Evolutionary conservation across 2,329 filamentous ascomycete genomes (phyloP), one percentile per base, ranked within the genome.

Genomic region (Colletotrichum karsti): DNA sequence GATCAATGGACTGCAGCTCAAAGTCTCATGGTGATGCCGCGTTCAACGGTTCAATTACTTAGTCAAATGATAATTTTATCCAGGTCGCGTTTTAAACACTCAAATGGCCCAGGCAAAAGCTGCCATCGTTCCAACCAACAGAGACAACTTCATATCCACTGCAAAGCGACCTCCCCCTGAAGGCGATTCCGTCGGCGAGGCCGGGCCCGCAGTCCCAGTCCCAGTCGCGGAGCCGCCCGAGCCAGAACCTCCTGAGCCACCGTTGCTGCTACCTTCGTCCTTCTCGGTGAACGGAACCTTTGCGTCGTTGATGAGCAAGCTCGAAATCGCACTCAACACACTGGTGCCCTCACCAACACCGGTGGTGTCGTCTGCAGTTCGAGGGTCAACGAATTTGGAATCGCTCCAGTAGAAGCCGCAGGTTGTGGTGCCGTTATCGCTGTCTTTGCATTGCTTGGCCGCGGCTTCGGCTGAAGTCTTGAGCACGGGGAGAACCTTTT

Each of bases 391-490:
- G 22, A 53, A 59, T 2, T 70, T 72, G 0, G 72, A 77, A 5
- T 74, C 67, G 44, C 80, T 81, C 85, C 85, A 87, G 62, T 77
- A 77, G 20, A 84, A 81, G 8, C 86, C 86, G 68, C 86, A 86
- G 46, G 81, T 78, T 61, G 82, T 79, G 4, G 44, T 48, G 9
- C 10, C 24, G 10, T 20, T 7, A 7, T 81, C 77, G n/a, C 82
- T 85, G 26, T 81, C 82, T 4, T 78, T 82, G 73, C 87, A 90
- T 33, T 83, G 80, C 5, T 74, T 74, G 2, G 84, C 83, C 0
- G 87, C 88, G 0, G 83, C 87, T 48, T 77, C 41, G 2, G 87
- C 83, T 3, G 86, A 86, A 2, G 79, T 79, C 56, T 77, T 75
- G 2, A 90, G 76, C 46, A 81, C 81, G 1, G 82, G 75, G 70